Base-by-base conservation (phyloP, 31 red algal species). In the Asparagopsis taxiformis region DNA sequence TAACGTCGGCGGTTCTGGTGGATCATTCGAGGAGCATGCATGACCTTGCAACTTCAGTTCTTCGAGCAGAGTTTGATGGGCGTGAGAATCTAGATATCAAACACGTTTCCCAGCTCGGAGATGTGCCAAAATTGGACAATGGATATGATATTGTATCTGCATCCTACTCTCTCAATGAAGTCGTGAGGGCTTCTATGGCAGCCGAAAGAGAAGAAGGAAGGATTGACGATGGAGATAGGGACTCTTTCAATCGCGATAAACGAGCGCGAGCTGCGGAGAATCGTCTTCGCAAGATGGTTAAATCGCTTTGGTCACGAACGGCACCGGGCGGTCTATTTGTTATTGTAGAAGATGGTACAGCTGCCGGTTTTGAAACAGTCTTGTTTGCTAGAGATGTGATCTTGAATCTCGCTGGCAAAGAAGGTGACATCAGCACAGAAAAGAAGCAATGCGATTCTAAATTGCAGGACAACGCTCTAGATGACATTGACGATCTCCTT, bases 361-460 rank as follows among this genome's bases (percentile, higher is more conserved):
- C 71, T 7, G 81, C 81, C 28, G 81, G 81, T 19, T 86, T 86
- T 74, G 81, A 86, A 62, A 67, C 62, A 25, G 69, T 86, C 24
- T 57, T 63, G 20, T 86, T 76, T 51, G 68, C 62, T 11, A 63
- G 81, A 30, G 70, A 76, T 11, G 15, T 74, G 7, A 35, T 86
- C 20, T 34, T 86, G 51, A 19, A 19, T 15, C n/a, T 50, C 32
- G 64, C 20, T 19, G 35, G 32, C 9, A 20, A 41, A 32, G 62
- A 30, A 36, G 37, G 31, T 34, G 51, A 34, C 25, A 52, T 52
- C 37, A 6, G 17, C 23, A 21, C 6, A 33, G 35, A 53, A 77
- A 1, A n/a, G n/a, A n/a, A n/a, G n/a, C n/a, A n/a, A n/a, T n/a
- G n/a, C n/a, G n/a, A n/a, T n/a, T n/a, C n/a, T n/a, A n/a, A n/a